phyloP scores from a whole-genome alignment of 306 rosid genomes.

The Inga leiocalycina region DNA sequence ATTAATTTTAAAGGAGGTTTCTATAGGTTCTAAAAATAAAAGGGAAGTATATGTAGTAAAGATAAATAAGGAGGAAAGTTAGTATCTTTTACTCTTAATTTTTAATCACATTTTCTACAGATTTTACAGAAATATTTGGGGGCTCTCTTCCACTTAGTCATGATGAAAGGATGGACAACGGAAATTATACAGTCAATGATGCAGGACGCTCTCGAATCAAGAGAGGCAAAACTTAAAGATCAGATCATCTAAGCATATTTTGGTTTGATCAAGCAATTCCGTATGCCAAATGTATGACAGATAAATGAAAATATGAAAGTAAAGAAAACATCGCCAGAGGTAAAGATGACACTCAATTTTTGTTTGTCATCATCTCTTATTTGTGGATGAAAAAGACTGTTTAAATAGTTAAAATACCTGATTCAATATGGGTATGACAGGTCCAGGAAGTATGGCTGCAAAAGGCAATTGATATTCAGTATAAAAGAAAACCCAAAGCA shows the following conservation, averaged over 20 bases:
- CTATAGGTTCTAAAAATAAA: no score
- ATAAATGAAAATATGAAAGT: slow-evolving; percentile 31
- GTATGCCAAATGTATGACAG: slow-evolving; percentile 15
- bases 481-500: slow-evolving; percentile 26
- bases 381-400: slow-evolving; percentile 26
- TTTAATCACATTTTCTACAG: slow-evolving; percentile 11
- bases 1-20: no score
- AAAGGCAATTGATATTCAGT: slow-evolving; percentile 59
- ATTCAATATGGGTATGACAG: slow-evolving; percentile 87
- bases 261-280: slow-evolving; percentile 15
- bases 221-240: not conserved
- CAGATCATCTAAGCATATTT: not conserved
- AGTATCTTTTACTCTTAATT: no score
- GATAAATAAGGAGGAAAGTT: no score
- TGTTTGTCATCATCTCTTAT: slow-evolving; percentile 19
- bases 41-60: no score
- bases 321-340: slow-evolving; percentile 1
- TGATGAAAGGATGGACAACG: slow-evolving; percentile 16
- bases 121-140: slow-evolving; percentile 9
- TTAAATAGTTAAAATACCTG: slow-evolving; percentile 62
- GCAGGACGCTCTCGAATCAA: not conserved
- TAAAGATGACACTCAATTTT: slow-evolving; percentile 26
- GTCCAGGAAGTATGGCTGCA: slow-evolving; percentile 97
- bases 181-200: not conserved
- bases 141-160: slow-evolving; percentile 11